Percentiles rank a stretch among this genome's conserved stretches.
Conservation (phyloP, 805 yeast genomes). For the Cyberlindnera maclurae region DNA sequence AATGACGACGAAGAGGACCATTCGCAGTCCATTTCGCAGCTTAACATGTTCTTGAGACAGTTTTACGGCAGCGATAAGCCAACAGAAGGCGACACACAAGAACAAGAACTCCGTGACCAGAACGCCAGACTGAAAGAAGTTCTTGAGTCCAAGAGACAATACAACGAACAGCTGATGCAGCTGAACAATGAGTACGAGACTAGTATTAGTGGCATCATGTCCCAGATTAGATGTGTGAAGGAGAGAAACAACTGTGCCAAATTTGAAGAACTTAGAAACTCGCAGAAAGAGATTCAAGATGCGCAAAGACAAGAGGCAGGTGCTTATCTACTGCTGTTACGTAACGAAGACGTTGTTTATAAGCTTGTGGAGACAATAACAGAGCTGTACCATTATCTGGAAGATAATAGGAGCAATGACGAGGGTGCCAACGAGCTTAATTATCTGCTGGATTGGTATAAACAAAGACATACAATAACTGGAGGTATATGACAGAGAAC, state of each 20-base stretch:
- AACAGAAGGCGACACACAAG: constrained; percentile 1
- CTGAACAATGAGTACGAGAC: constrained; percentile 14
- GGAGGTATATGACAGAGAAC: too few species aligned
- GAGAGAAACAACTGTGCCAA: constrained; percentile 1
- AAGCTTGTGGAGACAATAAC: constrained; percentile 7
- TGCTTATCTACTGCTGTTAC: constrained; percentile 7
- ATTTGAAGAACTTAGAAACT: constrained; percentile 3
- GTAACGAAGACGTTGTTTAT: constrained; percentile 8
- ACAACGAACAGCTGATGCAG: constrained; percentile 4
- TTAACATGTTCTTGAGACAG: constrained; percentile 7
- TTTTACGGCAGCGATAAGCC: neutral
- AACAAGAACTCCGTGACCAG: constrained; percentile 9
- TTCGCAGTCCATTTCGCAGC: constrained; percentile 1
- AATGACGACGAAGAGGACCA: constrained; percentile 10
- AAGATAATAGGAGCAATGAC: constrained; percentile 4
- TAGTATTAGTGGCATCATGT: constrained; percentile 6
- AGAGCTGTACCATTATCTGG: constrained; percentile 6
- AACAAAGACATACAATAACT: too few species aligned
- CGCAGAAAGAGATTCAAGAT: constrained; percentile 2
- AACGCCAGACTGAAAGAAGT: constrained; percentile 12
- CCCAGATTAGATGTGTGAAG: constrained; percentile 6
- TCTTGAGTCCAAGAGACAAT: constrained; percentile 4
- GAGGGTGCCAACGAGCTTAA: constrained; percentile 1
- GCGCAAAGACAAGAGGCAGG: constrained; percentile 9
- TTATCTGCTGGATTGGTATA: neutral